phyloP scores from a whole-genome alignment of 2,329 filamentous ascomycete species.

The Claviceps citrina region DNA sequence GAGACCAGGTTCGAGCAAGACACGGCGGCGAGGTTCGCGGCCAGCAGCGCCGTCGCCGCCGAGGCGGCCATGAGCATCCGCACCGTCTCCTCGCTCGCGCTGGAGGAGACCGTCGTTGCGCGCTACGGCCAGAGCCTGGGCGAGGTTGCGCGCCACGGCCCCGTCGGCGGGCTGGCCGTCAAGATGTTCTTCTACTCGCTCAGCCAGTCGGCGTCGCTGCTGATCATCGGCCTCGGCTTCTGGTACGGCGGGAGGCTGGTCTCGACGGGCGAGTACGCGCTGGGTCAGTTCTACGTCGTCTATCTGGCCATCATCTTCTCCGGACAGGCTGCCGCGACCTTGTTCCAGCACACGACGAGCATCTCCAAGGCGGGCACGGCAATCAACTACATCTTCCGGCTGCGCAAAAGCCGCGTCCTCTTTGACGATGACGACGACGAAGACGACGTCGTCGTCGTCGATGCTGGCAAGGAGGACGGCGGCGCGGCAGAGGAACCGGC shows the following conservation, averaged over 20 bases:
- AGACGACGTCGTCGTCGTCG: no score
- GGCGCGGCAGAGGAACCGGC: no score
- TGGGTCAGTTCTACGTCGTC: conserved; percentile 32
- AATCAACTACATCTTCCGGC: conserved; percentile 33
- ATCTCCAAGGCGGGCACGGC: conserved; percentile 34
- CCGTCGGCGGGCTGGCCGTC: conserved; percentile 18
- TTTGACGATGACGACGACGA: conserved; percentile 16
- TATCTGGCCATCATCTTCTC: conserved; percentile 37
- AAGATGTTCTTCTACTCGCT: conserved; percentile 27
- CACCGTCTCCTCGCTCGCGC: conserved; percentile 32
- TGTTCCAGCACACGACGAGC: conserved; percentile 34
- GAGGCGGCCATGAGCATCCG: conserved; percentile 34
- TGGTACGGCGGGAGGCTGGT: conserved; percentile 28
- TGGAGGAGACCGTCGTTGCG: conserved; percentile 27
- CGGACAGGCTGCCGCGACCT: conserved; percentile 20
- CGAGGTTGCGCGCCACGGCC: conserved; percentile 16
- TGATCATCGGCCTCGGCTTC: conserved; percentile 24
- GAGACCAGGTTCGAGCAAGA: conserved; percentile 30
- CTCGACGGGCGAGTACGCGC: conserved; percentile 29
- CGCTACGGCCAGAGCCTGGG: conserved; percentile 19
- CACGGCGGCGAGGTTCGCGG: conserved; percentile 27
- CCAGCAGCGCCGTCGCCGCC: conserved; percentile 32
- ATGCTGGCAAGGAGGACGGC: neutral
- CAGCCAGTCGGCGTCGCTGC: conserved; percentile 24
- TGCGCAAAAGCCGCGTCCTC: conserved; percentile 19